A percentile compares a stretch with the other conserved stretches of the same genome.
Conservation (phyloP, 306 rosid species). For the Vigna trinervia region DNA sequence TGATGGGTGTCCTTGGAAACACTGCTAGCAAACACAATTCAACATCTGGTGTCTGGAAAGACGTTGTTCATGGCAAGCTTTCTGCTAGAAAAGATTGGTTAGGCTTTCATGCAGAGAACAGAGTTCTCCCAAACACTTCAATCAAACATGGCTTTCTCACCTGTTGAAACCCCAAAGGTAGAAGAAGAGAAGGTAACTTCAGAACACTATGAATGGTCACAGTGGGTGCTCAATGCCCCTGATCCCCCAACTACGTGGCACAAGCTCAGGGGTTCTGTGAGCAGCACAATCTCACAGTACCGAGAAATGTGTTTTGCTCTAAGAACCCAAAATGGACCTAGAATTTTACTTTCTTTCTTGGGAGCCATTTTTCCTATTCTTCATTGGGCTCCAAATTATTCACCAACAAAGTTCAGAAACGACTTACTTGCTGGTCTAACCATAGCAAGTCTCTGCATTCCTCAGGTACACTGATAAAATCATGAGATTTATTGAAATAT, state of each 20-base stretch:
- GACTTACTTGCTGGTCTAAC: constrained; percentile 50
- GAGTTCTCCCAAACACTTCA: constrained; percentile 44
- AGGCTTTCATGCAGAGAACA: background rate
- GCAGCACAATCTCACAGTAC: constrained; percentile 24
- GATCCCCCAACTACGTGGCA: constrained; percentile 38
- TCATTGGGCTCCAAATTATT: constrained; percentile 44
- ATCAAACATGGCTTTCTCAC: constrained; percentile 25
- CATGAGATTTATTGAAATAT: background rate
- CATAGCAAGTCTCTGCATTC: constrained; percentile 28
- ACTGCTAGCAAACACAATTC: background rate
- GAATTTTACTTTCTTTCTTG: constrained; percentile 25
- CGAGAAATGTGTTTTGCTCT: background rate
- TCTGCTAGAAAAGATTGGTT: background rate
- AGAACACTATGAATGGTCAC: constrained; percentile 1
- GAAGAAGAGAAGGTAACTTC: background rate
- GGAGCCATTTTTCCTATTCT: constrained; percentile 42
- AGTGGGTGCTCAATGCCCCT: constrained; percentile 44
- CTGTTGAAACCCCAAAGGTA: background rate
- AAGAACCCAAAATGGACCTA: constrained; percentile 10
- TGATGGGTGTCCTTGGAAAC: background rate
- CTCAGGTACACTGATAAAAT: constrained; percentile 17
- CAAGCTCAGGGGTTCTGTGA: constrained; percentile 15
- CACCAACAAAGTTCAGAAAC: constrained; percentile 29
- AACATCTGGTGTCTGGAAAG: background rate
- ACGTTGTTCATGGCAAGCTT: constrained; percentile 1